Evolutionary conservation across 768 basidiomycete genomes (phyloP), one percentile per base, ranked within the genome.

Genomic region (Psilocybe cubensis): DNA sequence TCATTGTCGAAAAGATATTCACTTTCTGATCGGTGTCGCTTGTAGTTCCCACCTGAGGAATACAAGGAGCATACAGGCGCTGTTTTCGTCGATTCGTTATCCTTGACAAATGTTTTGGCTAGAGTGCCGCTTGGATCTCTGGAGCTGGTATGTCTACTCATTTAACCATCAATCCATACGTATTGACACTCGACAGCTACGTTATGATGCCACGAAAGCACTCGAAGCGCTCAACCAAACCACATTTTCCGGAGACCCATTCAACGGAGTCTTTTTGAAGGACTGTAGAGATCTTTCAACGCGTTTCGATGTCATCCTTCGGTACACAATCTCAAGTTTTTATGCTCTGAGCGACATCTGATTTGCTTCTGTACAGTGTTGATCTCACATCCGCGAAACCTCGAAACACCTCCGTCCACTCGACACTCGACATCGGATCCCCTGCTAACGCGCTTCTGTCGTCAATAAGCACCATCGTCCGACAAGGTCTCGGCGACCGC

Each of bases 41-140:
- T 14, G 4, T 63, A 92, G 90, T 89, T 82, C 60, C 53, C 79
- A 3, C 78, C 81, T 8, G 79, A 83, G 41, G 84, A 86, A 45
- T 92, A 90, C 63, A 57, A 67, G 18, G 72, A 72, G 24, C 70
- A 76, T 42, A 76, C 81, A 52, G 74, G 78, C 3, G 80, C 87
- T 7, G 79, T 90, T 18, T 86, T 96, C 48, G 88, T 96, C 1
- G 95, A 96, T 65, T 82, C 88, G 1, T 81, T 86, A 0, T 92
- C 93, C 0, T 79, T 80, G 7, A 77, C 89, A 45, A 98, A 99
- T 67, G 66, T 96, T 9, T 72, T 96, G 20, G 83, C 87, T 0
- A 86, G 83, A 8, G 82, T 96, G 27, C 91, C 95, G 18, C 63
- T 84, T 12, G 82, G 89, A 2, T 94, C 93, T 1, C 76, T 98